Evolutionary conservation across 306 rosid species (phyloP).

Genomic region (Geum urbanum): DNA sequence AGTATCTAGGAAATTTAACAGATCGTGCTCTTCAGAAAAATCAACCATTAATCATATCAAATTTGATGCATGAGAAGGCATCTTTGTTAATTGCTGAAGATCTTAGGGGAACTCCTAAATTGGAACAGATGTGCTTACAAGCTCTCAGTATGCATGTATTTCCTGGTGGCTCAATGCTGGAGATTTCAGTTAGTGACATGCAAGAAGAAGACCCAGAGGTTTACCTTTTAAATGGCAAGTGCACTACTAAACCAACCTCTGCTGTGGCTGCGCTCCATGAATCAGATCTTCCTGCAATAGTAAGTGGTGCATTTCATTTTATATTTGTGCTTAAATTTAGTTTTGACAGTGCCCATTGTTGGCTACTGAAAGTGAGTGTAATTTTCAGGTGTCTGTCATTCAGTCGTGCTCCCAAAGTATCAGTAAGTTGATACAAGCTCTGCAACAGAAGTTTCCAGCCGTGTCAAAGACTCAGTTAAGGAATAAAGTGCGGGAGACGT

Average conservation of each 20-base stretch:
- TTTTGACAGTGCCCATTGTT: conserved; percentile 7
- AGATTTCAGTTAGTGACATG: conserved; percentile 43
- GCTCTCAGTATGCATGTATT: conserved; percentile 62
- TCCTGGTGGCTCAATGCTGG: conserved; percentile 50
- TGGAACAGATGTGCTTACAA: conserved; percentile 78
- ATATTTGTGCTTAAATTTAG: not conserved
- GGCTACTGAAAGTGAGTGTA: conserved; percentile 10
- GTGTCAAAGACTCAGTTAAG: conserved; percentile 59
- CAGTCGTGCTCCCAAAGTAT: conserved; percentile 74
- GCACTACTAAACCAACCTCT: conserved; percentile 36
- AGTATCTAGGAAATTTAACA: conserved; percentile 63
- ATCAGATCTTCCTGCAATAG: conserved; percentile 54
- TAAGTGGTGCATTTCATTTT: conserved; percentile 43
- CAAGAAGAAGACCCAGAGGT: conserved; percentile 47
- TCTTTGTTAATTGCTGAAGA: conserved; percentile 38
- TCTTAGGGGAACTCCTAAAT: conserved; percentile 51
- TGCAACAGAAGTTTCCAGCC: conserved; percentile 72
- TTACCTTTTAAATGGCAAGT: conserved; percentile 41
- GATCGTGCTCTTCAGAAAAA: conserved; percentile 80
- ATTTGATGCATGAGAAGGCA: conserved; percentile 60
- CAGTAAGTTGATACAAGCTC: conserved; percentile 56
- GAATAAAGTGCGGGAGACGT: conserved; percentile 76
- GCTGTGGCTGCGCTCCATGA: conserved; percentile 37
- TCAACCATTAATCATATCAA: conserved; percentile 67
- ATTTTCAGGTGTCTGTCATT: conserved; percentile 65